Percentiles rank a stretch among this genome's conserved stretches.
These are phyloP conservation scores for Cavenderia fasciculata DNA, from an alignment of 78 protist species.

Conservation along the genomic window DNA sequence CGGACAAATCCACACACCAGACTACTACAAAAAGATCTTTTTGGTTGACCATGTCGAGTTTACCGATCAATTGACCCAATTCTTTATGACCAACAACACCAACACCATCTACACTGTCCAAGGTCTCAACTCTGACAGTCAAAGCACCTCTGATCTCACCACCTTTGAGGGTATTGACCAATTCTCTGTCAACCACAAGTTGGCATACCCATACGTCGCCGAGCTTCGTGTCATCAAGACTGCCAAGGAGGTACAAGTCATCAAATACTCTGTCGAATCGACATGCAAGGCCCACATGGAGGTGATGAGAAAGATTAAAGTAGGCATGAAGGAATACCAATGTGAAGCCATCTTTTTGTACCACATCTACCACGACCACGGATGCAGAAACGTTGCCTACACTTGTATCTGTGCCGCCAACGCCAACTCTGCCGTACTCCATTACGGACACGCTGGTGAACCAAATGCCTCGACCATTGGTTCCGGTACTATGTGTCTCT, in stretches of 20 bases:
- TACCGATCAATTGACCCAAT: slow-evolving; percentile 47
- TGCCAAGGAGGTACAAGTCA: slow-evolving; percentile 73
- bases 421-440: slow-evolving; percentile 80
- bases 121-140: slow-evolving; percentile 64
- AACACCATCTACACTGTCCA: slow-evolving; percentile 51
- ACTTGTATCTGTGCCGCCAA: slow-evolving; percentile 90
- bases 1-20: slow-evolving; percentile 60
- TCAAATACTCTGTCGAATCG: slow-evolving; percentile 73
- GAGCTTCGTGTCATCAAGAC: slow-evolving; percentile 88
- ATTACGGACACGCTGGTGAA: slow-evolving; percentile 88
- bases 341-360: slow-evolving; percentile 77
- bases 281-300: slow-evolving; percentile 75
- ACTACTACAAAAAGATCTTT: slow-evolving; percentile 47
- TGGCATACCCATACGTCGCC: slow-evolving; percentile 14
- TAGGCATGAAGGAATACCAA: slow-evolving; percentile 88
- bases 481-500: slow-evolving; percentile 79
- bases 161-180: slow-evolving; percentile 52
- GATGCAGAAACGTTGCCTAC: slow-evolving; percentile 84
- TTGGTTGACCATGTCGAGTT: slow-evolving; percentile 68
- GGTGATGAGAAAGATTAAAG: slow-evolving; percentile 57
- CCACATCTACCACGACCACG: slow-evolving; percentile 64
- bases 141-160: not conserved
- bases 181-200: slow-evolving; percentile 25
- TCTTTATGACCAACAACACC: not conserved
- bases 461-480: slow-evolving; percentile 60